Base-by-base conservation (phyloP, 1,139 yeast genomes). In the Debaryomyces singareniensis region DNA sequence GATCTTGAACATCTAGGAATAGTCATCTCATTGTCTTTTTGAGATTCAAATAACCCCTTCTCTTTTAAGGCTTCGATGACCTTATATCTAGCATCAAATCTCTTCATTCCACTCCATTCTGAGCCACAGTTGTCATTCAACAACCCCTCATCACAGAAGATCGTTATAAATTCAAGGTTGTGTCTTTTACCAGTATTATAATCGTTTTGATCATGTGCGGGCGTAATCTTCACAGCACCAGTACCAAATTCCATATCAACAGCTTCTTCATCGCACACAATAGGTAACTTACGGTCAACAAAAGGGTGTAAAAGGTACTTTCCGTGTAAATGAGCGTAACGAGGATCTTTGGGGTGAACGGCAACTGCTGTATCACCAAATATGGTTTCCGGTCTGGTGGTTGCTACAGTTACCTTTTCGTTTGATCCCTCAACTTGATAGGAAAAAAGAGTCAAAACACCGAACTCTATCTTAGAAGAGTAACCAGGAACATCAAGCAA, bases 171-270 rank as follows among this genome's bases (percentile, higher is more conserved):
- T 55, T 86, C 96, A 48, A 91, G 71, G 51, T 78, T 70, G 59
- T 86, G 86, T 66, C 97, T 87, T 66, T 85, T 87, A 68, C 98
- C 98, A 35, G 96, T 85, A 51, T 70, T 74, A 71, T 85, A 86
- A 85, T 91, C 98, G 71, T 91, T 91, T 50, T 82, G 85, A 61
- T 91, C 98, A 59, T 91, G 98, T 32, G 95, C 96, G 36, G 98
- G 98, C 14, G 98, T 91, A 53, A 91, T 91, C 65, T 91, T 91
- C 42, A 91, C 98, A 26, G 98, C 98, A 80, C 98, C 98, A 43
- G 98, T 91, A 71, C 98, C 98, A 47, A 91, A 91, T 59, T 85
- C 95, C 97, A 91, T 91, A 58, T 91, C 98, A 40, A 91, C 98
- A 24, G 97, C 93, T 61, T 86, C 95, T 24, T 79, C 55, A 56